Percentiles rank a stretch among this genome's conserved stretches.
phyloP scores from a whole-genome alignment of 2,329 filamentous ascomycete genomes.

The Whalleya microplaca region DNA sequence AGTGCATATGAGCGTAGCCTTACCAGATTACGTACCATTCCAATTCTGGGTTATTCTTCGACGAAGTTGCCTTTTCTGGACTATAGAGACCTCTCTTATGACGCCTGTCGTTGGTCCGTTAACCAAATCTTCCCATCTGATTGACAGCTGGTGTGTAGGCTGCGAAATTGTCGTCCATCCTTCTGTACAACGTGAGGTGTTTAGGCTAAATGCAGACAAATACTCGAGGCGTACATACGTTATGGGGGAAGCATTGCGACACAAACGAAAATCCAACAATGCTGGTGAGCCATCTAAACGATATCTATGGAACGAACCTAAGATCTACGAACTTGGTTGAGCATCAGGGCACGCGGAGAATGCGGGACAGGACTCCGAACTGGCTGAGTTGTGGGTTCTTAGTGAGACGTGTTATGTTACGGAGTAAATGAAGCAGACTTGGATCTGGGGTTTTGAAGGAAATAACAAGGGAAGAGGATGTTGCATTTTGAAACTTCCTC shows the following conservation, averaged over 20 bases:
- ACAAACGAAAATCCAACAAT: background rate
- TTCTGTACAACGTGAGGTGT: background rate
- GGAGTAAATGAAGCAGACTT: background rate
- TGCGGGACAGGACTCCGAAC: slow-evolving; percentile 24
- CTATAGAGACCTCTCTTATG: background rate
- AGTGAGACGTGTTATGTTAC: background rate
- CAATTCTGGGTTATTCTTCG: background rate
- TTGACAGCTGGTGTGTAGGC: background rate
- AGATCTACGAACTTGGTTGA: slow-evolving; percentile 17
- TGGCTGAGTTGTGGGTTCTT: slow-evolving; percentile 27
- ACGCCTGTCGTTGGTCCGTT: background rate
- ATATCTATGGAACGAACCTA: slow-evolving; percentile 15
- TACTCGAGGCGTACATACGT: background rate
- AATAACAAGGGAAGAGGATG: too few species aligned
- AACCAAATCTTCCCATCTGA: background rate
- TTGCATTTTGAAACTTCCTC: background rate
- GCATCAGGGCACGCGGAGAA: slow-evolving; percentile 25
- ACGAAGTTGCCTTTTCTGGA: background rate
- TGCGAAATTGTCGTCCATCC: background rate
- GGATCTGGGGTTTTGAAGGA: background rate
- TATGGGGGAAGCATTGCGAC: background rate
- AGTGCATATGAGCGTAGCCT: background rate
- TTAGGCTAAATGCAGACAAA: background rate
- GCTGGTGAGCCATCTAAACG: background rate
- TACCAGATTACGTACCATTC: background rate